Conservation (phyloP, 495 filamentous ascomycete species). For the Penicillium simplicissimum region DNA sequence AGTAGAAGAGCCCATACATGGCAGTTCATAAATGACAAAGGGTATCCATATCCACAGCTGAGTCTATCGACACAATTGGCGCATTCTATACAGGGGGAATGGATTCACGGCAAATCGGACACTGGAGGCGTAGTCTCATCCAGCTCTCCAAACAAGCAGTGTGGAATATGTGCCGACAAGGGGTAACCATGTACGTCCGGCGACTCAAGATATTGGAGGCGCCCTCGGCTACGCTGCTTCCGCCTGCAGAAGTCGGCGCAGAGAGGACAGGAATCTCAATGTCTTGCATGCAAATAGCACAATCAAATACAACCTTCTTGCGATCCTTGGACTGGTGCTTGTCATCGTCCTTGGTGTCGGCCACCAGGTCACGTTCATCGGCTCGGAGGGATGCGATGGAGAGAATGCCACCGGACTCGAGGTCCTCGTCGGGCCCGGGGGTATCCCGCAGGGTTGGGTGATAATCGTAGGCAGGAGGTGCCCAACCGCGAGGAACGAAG, state of each 20-base stretch:
- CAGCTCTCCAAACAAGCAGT: constrained; percentile 91
- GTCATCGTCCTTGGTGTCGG: constrained; percentile 42
- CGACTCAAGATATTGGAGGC: constrained; percentile 72
- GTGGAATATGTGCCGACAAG: constrained; percentile 95
- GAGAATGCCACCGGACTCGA: constrained; percentile 68
- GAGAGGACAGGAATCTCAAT: constrained; percentile 83
- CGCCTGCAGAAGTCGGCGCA: constrained; percentile 48
- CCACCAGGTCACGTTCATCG: constrained; percentile 42
- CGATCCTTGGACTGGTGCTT: constrained; percentile 42
- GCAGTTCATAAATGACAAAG: not conserved
- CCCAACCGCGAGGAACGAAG: constrained; percentile 68
- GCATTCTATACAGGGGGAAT: constrained; percentile 70
- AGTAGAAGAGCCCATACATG: not conserved
- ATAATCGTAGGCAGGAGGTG: constrained; percentile 88
- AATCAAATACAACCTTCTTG: constrained; percentile 73
- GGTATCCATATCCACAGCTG: constrained; percentile 13
- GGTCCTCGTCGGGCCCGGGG: constrained; percentile 53
- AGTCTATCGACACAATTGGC: constrained; percentile 3
- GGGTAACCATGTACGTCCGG: constrained; percentile 92
- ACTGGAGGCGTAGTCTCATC: constrained; percentile 91
- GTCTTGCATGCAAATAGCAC: constrained; percentile 90
- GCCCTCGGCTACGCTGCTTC: constrained; percentile 55
- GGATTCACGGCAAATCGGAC: constrained; percentile 92
- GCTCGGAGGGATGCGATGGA: constrained; percentile 64
- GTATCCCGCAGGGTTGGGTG: constrained; percentile 82